These are phyloP conservation scores for Hypoxylon fragiforme DNA, from an alignment of 495 filamentous ascomycete species.

Conservation along the genomic window DNA sequence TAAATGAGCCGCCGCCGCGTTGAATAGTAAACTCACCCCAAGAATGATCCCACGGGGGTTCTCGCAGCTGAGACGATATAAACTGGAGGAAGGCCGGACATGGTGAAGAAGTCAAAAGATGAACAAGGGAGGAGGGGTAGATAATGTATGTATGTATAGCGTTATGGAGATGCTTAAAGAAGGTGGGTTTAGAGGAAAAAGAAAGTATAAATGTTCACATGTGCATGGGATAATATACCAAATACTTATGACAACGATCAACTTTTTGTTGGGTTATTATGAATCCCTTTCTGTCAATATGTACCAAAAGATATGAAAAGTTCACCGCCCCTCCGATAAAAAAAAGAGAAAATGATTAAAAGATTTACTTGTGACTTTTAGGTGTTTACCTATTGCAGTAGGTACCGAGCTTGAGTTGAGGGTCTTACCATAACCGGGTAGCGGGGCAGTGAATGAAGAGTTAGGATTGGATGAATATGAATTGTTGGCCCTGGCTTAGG, in stretches of 20 bases:
- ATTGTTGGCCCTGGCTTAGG: not conserved
- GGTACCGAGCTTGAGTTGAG: not conserved
- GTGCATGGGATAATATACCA: too few species aligned
- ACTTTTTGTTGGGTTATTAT: too few species aligned
- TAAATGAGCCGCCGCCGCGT: too few species aligned
- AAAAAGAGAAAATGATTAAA: too few species aligned
- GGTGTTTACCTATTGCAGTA: not conserved
- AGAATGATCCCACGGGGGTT: constrained; percentile 90
- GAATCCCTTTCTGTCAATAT: too few species aligned
- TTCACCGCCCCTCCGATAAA: constrained; percentile 29
- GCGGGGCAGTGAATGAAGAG: constrained; percentile 8
- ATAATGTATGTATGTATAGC: too few species aligned
- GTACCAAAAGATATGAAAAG: not conserved
- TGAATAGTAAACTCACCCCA: constrained; percentile 65
- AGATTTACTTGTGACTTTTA: constrained; percentile 2
- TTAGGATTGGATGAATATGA: constrained; percentile 15
- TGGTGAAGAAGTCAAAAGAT: constrained; percentile 33
- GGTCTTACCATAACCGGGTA: constrained; percentile 15
- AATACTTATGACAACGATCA: too few species aligned
- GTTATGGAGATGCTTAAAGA: not conserved
- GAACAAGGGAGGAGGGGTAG: constrained; percentile 5
- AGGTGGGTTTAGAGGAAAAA: constrained; percentile 3
- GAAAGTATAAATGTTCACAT: not conserved
- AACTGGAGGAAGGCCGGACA: constrained; percentile 74
- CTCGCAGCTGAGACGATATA: constrained; percentile 93